Base-by-base conservation (phyloP, 352 stramenopile genomes). In the Pythium phragmiticola region DNA sequence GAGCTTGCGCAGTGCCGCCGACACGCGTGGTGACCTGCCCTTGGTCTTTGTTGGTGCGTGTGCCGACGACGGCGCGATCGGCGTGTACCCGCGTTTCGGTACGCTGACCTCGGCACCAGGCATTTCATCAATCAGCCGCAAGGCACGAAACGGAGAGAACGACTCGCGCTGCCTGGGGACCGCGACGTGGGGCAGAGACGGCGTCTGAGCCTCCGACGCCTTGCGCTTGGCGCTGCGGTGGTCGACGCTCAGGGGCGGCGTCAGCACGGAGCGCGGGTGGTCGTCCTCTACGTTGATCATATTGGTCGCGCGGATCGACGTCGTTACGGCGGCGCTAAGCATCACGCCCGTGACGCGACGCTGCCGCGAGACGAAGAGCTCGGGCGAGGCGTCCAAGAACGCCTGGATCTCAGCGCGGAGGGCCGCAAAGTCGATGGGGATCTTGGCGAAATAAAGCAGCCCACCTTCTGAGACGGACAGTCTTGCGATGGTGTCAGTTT, bases 361-460 rank as follows among this genome's bases (percentile, higher is more conserved):
- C 19, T 85, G 77, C 8, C 78, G 80, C 30, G 87, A 23, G n/a
- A 90, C 74, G 55, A 76, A 92, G 0, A 72, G 72, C 33, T 88
- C 77, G 0, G 74, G 61, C 0, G 81, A 83, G 11, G 70, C 69
- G 30, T 92, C 77, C 42, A 92, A 79, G 48, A 75, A 84, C 2
- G 66, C 30, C 46, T 83, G 72, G 19, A 90, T 84, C 39, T 68
- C 70, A 14, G 77, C 70, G n/a, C 84, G 82, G 23, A 92, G 48
- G 1, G 69, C 57, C 8, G 78, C 70, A 59, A 89, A 92, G 46
- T 92, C 58, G 21, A 90, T 72, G 1, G 84, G 82, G 1, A 88
- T 66, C 4, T 43, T 70, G 11, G 78, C 78, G 57, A 92, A 92
- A 57, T 83, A 87, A 33, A 92, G 41, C 4, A 80, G 75, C 4